Base-by-base conservation (phyloP, 805 yeast species). In the Candida methanosorbosa region DNA sequence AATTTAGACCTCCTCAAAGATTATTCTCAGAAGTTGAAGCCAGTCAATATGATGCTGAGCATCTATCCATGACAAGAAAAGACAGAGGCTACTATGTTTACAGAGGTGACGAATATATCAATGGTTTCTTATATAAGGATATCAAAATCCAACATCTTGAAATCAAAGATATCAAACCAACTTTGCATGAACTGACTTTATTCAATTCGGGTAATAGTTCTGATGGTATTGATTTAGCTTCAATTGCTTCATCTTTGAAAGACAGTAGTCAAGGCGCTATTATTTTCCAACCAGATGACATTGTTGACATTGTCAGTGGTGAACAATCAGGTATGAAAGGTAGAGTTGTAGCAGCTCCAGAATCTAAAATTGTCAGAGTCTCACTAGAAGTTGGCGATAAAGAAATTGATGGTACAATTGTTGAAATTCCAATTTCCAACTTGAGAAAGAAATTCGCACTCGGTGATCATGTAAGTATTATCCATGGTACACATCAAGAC, bases 401-500 rank as follows among this genome's bases (percentile, higher is more conserved):
- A 23, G 71, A 64, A 39, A 64, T 74, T 38, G 59, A 72, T 39
- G 78, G 75, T 43, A 67, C 68, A 12, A 48, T 60, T 46, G 68
- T 88, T 44, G 94, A 92, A 39, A 81, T 88, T 33, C 96, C 97
- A 23, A 72, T 81, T 3, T 70, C 73, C 29, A 79, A 85, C 42
- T 66, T 92, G 50, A 75, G 97, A 54, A 92, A 92, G 56, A 76
- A 83, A 36, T 90, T 90, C 59, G 61, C 71, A 35, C 77, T 85
- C 28, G 98, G 98, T 68, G 97, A 90, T 57, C 97, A 92, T 56
- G 95, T 92, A 17, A 79, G 94, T 38, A 92, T 90, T 22, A 72
- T 83, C 26, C 84, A 79, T 52, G 98, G 98, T 54, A 86, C 83
- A 51, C 94, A 85, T 57, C 68, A 77, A 35, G 96, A 90, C 50